Conservation (phyloP, 164 flowering plant genomes). For the Dillenia turbinata region DNA sequence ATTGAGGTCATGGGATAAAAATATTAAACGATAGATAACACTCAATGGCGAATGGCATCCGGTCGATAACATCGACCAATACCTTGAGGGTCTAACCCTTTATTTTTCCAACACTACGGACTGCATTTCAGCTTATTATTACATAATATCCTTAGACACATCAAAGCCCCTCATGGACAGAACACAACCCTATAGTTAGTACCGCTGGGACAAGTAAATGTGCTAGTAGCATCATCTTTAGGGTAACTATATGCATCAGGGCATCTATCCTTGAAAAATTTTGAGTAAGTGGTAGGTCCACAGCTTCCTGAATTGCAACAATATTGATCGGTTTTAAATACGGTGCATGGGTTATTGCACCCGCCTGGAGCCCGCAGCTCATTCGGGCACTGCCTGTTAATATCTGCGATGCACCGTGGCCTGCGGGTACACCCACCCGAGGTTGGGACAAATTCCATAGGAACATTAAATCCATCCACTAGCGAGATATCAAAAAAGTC, state of each 20-base stretch:
- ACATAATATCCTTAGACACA: too few relatives aligned
- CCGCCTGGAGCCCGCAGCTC: slow-evolving; percentile 32
- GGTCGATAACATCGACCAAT: too few relatives aligned
- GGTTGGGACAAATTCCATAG: slow-evolving; percentile 25
- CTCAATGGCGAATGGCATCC: too few relatives aligned
- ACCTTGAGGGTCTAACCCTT: too few relatives aligned
- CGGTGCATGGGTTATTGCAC: slow-evolving; percentile 57
- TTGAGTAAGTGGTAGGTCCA: slow-evolving; percentile 34
- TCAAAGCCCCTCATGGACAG: slow-evolving; percentile 24
- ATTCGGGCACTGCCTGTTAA: too few relatives aligned
- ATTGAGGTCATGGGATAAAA: too few relatives aligned
- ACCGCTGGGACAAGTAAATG: slow-evolving; percentile 51
- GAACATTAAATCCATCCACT: slow-evolving; percentile 34
- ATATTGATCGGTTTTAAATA: slow-evolving; percentile 40
- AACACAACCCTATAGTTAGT: slow-evolving; percentile 56
- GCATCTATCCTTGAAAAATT: slow-evolving; percentile 49
- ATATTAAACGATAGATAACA: too few relatives aligned
- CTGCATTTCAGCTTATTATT: too few relatives aligned
- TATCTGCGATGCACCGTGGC: slow-evolving; percentile 12
- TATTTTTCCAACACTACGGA: too few relatives aligned
- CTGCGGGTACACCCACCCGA: slow-evolving; percentile 9
- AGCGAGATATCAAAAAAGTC: slow-evolving; percentile 33
- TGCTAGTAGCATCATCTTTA: slow-evolving; percentile 46
- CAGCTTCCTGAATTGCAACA: slow-evolving; percentile 40
- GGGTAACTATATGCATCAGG: slow-evolving; percentile 58